Evolutionary conservation across 1,139 yeast genomes (phyloP).

Genomic region (Zygosaccharomyces pseudobailii): DNA sequence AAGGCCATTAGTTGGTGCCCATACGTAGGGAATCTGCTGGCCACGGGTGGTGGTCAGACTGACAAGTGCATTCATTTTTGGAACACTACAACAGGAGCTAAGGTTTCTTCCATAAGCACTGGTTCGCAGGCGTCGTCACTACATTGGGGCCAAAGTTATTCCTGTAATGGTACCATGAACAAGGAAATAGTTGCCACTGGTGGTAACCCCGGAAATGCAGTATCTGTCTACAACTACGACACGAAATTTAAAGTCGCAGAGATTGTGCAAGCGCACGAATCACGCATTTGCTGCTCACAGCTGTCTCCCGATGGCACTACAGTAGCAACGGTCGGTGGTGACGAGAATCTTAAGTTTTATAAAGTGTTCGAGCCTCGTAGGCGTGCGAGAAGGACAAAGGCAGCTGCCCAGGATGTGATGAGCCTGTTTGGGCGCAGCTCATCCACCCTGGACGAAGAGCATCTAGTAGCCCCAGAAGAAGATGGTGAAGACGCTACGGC

Average conservation of each 20-base stretch:
- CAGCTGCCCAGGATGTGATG: constrained; percentile 13
- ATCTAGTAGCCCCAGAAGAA: constrained; percentile 13
- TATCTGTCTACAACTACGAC: constrained; percentile 82
- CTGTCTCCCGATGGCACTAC: constrained; percentile 88
- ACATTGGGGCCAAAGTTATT: constrained; percentile 71
- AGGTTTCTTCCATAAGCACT: constrained; percentile 82
- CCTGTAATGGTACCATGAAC: constrained; percentile 48
- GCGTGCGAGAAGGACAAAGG: constrained; percentile 20
- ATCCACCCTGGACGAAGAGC: constrained; percentile 13
- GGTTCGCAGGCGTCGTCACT: constrained; percentile 92
- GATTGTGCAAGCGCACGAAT: constrained; percentile 81
- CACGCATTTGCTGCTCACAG: constrained; percentile 78
- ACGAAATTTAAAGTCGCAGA: constrained; percentile 85
- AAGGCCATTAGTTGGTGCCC: constrained; percentile 98
- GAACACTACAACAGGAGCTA: constrained; percentile 88
- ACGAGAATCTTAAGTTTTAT: constrained; percentile 95
- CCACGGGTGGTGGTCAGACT: constrained; percentile 95
- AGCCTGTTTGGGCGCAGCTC: constrained; percentile 12
- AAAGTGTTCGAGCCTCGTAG: constrained; percentile 63
- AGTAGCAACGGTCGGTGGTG: constrained; percentile 92
- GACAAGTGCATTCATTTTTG: constrained; percentile 91
- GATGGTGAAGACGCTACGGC: constrained; percentile 12
- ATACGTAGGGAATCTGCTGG: constrained; percentile 71
- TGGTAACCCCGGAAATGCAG: constrained; percentile 85
- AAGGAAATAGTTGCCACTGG: constrained; percentile 90